Conservation (phyloP, 495 filamentous ascomycete species). For the Emericellopsis terricola region DNA sequence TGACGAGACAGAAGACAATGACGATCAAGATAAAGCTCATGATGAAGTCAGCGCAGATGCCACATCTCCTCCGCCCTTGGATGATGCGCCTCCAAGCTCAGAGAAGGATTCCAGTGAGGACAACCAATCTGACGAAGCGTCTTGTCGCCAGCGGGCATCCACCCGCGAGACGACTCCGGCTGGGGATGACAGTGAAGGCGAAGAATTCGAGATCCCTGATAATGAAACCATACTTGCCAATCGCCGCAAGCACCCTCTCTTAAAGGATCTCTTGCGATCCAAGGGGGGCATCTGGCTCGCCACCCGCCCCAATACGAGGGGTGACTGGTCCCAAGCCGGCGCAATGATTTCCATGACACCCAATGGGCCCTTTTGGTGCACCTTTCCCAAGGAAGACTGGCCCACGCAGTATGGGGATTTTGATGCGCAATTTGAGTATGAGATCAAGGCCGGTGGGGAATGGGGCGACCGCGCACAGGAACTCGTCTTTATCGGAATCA, state of each 20-base stretch:
- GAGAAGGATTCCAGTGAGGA: background rate
- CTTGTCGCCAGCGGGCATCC: background rate
- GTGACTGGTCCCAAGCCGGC: conserved; percentile 43
- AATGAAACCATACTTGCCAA: conserved; percentile 22
- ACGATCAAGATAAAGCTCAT: conserved; percentile 19
- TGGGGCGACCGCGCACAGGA: conserved; percentile 44
- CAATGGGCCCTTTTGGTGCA: conserved; percentile 35
- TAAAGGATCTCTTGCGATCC: conserved; percentile 14
- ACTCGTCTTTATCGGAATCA: conserved; percentile 39
- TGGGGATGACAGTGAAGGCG: background rate
- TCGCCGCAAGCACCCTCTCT: conserved; percentile 22
- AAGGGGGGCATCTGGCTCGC: conserved; percentile 14
- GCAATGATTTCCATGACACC: conserved; percentile 37
- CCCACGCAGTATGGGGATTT: conserved; percentile 23
- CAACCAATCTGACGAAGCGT: background rate
- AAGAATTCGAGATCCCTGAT: conserved; percentile 13
- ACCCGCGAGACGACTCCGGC: background rate
- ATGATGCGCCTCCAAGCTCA: too few relatives aligned
- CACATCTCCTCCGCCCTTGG: too few relatives aligned
- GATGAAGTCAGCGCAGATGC: conserved; percentile 8
- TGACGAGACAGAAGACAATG: conserved; percentile 21
- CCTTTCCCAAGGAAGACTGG: conserved; percentile 25
- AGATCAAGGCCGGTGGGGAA: conserved; percentile 20
- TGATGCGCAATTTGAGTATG: conserved; percentile 19
- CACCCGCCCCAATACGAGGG: conserved; percentile 22